Base-by-base conservation (phyloP, 352 stramenopile genomes). In the Globisporangium spinosum region DNA sequence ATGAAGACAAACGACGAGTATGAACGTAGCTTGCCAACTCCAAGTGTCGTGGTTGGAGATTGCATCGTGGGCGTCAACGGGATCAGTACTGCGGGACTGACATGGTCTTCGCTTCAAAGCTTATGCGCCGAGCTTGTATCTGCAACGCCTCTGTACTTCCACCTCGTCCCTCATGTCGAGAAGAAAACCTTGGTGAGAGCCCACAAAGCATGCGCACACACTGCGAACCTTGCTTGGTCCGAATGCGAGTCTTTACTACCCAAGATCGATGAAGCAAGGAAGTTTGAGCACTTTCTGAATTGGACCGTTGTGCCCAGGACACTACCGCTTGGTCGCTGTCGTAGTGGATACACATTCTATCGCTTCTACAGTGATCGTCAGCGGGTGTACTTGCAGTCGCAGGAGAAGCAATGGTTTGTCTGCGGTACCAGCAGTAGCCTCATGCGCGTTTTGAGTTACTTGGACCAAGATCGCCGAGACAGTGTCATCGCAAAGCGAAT, bases 21-120 rank as follows among this genome's bases (percentile, higher is more conserved):
- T 62, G 49, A 58, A n/a, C 34, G 15, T 43, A 72, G 0, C 15
- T 22, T 60, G 6, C 59, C 49, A 45, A 40, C 47, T 53, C 25
- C 53, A 20, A 78, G 54, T 32, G 51, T 88, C 35, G 29, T 45
- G 23, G 47, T 91, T 58, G 82, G 83, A 22, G 83, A 94, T 53
- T 51, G 64, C 34, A 70, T 94, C 54, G 79, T 92, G 40, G 83
- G 86, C 8, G 61, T 90, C n/a, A 94, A 94, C 47, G 81, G 83
- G 0, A 73, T 65, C 29, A 70, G 77, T 22, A 75, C 85, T 20
- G 55, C 67, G 29, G 79, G 80, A 20, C 62, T 89, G 29, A 80
- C 59, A 32, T 89, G 80, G 80, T 20, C 53, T 22, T 80, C 79
- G 0, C 61, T 89, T 13, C 77, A 80, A 25, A 69, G 70, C 23